Evolutionary conservation across 2,329 filamentous ascomycete species (phyloP), one percentile per base, ranked within the genome.

Genomic region (Penicillium sp.): DNA sequence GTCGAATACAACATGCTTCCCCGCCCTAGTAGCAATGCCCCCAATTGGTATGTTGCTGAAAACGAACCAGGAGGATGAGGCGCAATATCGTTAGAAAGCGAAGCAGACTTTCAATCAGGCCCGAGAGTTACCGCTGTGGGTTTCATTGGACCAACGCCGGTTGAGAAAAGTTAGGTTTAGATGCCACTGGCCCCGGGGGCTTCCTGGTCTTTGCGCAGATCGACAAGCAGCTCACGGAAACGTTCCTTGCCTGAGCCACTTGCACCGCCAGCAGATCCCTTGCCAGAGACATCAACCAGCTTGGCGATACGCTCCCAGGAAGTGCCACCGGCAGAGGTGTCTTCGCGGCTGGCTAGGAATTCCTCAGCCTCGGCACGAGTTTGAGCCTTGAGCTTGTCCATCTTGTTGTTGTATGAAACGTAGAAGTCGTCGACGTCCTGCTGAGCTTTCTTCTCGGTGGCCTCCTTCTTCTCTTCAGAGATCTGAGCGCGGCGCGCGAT

Each of bases 231-330:
- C 73, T 97, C 91, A 58, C 93, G 84, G 80, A 98, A 97, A 56
- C 90, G 88, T 70, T 94, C 89, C 80, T 98, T 98, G 62, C 91
- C 90, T 52, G 88, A 94, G 39, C 90, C 91, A 52, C 83, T 84
- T 38, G 88, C 90, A 64, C 90, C 91, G 49, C 91, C 90, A 71
- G 84, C 87, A 50, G 81, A 75, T 11, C 91, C 90, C 75, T 97
- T 98, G 53, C 93, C 93, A 63, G 89, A 96, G 56, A 98, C 73
- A 71, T 98, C 93, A n/a, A 97, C 90, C 60, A 98, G 72, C 76
- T 97, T 98, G 25, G 90, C 86, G 65, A 98, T 97, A 59, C 93
- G 85, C 75, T 98, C 93, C 93, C 93, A 98, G 78, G 88, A 95
- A 4, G 93, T 98, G 53, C 93, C 93, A 43, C 93, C 93, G 9